A percentile compares a stretch with the other conserved stretches of the same genome.
These are phyloP conservation scores for Aspergillus sp. DNA, from an alignment of 2,329 filamentous ascomycete genomes.

Conservation along the genomic window DNA sequence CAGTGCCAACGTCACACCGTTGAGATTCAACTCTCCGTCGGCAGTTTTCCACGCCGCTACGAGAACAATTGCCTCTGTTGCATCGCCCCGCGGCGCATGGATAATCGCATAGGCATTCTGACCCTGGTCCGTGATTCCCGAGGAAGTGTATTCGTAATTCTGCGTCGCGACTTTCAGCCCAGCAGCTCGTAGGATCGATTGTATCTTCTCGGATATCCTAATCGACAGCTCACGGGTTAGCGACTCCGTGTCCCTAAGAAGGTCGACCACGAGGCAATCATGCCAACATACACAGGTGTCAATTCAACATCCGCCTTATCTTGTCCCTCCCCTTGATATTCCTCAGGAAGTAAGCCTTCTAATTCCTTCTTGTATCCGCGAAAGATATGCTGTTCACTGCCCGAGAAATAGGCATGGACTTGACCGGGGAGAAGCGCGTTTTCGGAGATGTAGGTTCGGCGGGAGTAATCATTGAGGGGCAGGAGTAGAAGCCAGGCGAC, in stretches of 20 bases:
- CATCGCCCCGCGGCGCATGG: conserved; percentile 90
- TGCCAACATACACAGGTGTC: conserved; percentile 28
- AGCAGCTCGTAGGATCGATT: conserved; percentile 70
- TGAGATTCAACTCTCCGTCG: conserved; percentile 74
- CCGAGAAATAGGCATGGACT: conserved; percentile 96
- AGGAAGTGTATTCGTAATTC: conserved; percentile 79
- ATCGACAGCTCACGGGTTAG: conserved; percentile 15
- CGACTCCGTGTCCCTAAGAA: not conserved
- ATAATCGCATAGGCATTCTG: conserved; percentile 94
- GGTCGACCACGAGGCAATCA: not conserved
- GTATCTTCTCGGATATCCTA: conserved; percentile 67
- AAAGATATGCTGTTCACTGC: conserved; percentile 93
- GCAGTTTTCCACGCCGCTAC: conserved; percentile 87
- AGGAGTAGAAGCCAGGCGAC: conserved; percentile 87
- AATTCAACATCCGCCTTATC: conserved; percentile 20
- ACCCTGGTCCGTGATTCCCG: conserved; percentile 70
- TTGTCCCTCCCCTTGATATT: conserved; percentile 5
- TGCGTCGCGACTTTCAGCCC: conserved; percentile 87
- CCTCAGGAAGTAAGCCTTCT: conserved; percentile 46
- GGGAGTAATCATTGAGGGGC: conserved; percentile 85
- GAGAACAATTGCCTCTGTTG: conserved; percentile 93
- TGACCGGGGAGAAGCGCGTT: conserved; percentile 94
- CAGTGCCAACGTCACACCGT: conserved; percentile 81
- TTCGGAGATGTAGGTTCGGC: conserved; percentile 93
- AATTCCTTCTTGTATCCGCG: conserved; percentile 86